These are phyloP conservation scores for Rhizophagus prolifer DNA, from an alignment of 192 early-diverging fungal species.

Conservation along the genomic window DNA sequence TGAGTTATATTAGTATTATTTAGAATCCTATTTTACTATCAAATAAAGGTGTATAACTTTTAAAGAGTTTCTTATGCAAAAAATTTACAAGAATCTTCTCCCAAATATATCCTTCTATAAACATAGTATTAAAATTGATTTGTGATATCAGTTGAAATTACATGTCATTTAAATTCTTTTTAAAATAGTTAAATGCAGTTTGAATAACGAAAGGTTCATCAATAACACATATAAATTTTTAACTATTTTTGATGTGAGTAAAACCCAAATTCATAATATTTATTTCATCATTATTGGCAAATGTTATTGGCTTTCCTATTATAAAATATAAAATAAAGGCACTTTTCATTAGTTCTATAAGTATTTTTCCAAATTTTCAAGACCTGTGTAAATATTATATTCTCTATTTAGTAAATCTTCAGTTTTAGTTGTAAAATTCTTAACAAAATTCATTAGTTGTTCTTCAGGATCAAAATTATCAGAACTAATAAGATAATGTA, in stretches of 20 bases:
- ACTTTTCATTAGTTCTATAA: neutral
- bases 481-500: neutral
- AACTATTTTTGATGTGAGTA: neutral
- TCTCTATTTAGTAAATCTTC: no score
- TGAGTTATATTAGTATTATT: no score
- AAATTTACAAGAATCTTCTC: neutral
- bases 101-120: neutral
- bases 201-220: neutral
- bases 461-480: neutral
- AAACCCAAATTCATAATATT: conserved; percentile 4
- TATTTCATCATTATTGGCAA: neutral
- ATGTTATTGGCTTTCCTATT: neutral
- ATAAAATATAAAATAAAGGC: neutral
- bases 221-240: neutral
- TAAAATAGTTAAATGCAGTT: no score
- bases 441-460: neutral
- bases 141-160: neutral
- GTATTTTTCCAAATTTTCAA: neutral
- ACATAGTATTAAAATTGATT: neutral
- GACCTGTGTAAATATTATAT: neutral
- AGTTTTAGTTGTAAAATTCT: neutral
- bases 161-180: neutral
- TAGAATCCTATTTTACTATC: no score
- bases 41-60: neutral
- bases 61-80: neutral